These are phyloP conservation scores for Nicotiana attenuata DNA, from an alignment of 257 asterid species.

Conservation along the genomic window DNA sequence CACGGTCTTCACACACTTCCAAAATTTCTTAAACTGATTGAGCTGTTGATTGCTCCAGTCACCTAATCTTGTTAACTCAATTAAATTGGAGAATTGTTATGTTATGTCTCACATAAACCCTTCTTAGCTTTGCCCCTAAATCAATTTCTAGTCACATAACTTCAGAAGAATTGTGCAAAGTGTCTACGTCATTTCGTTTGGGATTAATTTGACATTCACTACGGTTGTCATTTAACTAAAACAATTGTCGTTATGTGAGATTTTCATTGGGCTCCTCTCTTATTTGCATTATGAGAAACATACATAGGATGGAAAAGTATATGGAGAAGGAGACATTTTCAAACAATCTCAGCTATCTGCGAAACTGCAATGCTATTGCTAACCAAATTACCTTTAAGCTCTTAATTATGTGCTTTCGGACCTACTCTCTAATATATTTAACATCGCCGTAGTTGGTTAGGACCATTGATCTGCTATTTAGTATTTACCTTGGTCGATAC, in stretches of 20 bases:
- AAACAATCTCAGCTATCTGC: neutral
- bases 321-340: neutral
- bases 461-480: neutral
- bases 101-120: neutral
- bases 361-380: neutral
- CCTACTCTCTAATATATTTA: neutral
- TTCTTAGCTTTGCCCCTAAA: neutral
- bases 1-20: neutral
- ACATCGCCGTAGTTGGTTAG: neutral
- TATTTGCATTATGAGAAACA: neutral
- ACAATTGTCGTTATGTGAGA: neutral
- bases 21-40: neutral
- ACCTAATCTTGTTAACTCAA: neutral
- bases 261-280: too few species aligned
- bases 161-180: conserved; percentile 6
- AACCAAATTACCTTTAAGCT: neutral
- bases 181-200: neutral
- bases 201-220: conserved; percentile 7
- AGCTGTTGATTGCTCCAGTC: neutral
- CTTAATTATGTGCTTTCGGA: neutral
- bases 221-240: neutral
- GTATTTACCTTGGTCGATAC: neutral
- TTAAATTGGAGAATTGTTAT: neutral
- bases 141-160: conserved; percentile 14
- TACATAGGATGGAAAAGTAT: neutral